A percentile compares a stretch with the other conserved stretches of the same genome.
Evolutionary conservation across 2,329 filamentous ascomycete species (phyloP).

Genomic region (Seiridium cupressi): DNA sequence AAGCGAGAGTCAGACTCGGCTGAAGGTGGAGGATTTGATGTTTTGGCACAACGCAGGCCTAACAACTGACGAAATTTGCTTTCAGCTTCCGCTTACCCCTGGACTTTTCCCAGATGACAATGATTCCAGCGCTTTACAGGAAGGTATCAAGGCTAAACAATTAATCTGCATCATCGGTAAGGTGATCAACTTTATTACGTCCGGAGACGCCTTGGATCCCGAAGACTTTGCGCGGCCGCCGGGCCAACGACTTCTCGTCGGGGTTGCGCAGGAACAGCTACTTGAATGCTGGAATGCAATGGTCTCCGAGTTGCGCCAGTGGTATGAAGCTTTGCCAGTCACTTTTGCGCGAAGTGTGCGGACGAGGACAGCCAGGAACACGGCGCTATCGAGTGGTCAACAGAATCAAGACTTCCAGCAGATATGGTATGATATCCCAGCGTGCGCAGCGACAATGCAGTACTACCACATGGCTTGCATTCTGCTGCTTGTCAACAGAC

Average conservation of each 20-base stretch:
- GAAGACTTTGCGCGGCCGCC: conserved; percentile 26
- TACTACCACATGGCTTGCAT: conserved; percentile 64
- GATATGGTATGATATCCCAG: conserved; percentile 61
- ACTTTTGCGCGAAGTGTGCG: neutral
- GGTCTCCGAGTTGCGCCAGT: too few species aligned
- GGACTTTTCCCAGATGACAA: conserved; percentile 35
- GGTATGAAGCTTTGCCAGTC: neutral
- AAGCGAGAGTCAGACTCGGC: neutral
- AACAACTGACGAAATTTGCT: neutral
- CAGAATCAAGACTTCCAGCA: conserved; percentile 50
- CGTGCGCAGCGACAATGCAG: conserved; percentile 66
- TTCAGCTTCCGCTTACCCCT: neutral
- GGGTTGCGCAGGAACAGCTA: conserved; percentile 20
- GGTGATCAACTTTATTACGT: conserved; percentile 63
- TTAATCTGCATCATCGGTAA: conserved; percentile 66
- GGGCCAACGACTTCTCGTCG: conserved; percentile 36
- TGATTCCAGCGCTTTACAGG: conserved; percentile 50
- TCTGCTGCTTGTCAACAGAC: conserved; percentile 59
- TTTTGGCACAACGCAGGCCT: neutral
- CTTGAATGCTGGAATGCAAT: too few species aligned
- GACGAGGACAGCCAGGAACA: neutral
- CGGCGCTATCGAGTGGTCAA: conserved; percentile 42
- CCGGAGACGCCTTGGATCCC: conserved; percentile 48
- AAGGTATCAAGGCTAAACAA: conserved; percentile 63
- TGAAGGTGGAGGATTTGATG: neutral